phyloP scores from a whole-genome alignment of 2,329 filamentous ascomycete genomes.

The Colletotrichum aenigma region DNA sequence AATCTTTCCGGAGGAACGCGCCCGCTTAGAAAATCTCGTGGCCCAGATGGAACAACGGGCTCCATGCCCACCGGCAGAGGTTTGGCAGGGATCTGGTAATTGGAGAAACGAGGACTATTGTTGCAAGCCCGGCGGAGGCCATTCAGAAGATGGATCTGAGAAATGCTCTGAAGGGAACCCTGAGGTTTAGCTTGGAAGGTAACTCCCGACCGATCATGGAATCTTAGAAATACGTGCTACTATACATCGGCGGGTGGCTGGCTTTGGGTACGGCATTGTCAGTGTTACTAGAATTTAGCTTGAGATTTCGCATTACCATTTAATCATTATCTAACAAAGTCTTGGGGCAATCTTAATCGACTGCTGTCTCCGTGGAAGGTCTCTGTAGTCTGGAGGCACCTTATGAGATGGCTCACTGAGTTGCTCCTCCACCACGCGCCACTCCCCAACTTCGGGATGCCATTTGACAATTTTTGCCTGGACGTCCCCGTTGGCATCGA shows the following conservation, averaged over 20 bases:
- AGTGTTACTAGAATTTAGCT: not conserved
- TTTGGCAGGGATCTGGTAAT: not conserved
- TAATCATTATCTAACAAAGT: not conserved
- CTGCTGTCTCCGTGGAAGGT: not conserved
- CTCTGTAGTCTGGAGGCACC: not conserved
- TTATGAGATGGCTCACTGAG: not conserved
- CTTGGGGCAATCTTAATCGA: not conserved
- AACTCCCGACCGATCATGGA: not conserved
- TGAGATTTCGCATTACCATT: not conserved
- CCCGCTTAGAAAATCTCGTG: not conserved
- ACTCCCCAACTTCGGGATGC: not conserved
- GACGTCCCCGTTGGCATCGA: slow-evolving; percentile 31
- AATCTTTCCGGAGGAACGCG: not conserved
- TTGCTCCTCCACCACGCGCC: not conserved
- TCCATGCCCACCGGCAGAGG: not conserved
- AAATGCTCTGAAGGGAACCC: not conserved
- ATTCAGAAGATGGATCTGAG: not conserved
- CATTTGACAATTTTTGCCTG: not conserved
- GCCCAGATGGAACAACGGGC: not conserved
- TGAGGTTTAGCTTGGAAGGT: not conserved
- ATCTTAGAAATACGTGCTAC: not conserved
- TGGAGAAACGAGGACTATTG: not conserved
- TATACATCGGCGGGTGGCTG: not conserved
- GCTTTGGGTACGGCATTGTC: not conserved
- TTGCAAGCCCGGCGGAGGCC: not conserved